phyloP scores from a whole-genome alignment of 176 grass and related monocot genomes.

The Rhynchospora tenuis region DNA sequence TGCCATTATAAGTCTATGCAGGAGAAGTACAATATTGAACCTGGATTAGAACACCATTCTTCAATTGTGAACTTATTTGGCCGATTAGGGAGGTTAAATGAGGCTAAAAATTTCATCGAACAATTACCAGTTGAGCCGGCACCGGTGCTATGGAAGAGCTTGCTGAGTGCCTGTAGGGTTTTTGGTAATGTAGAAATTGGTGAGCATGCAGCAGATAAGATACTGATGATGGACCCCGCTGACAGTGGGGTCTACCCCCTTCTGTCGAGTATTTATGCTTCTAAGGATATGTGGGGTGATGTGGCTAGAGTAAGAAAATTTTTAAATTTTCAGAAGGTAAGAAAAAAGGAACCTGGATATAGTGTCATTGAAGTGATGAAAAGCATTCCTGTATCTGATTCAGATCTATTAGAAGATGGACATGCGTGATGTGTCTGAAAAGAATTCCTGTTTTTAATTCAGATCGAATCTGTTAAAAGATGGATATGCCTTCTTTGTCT shows the following conservation, averaged over 20 bases:
- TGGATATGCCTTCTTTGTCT: slow-evolving; percentile 25
- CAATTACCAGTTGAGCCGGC: slow-evolving; percentile 60
- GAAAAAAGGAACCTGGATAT: slow-evolving; percentile 54
- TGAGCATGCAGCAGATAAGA: slow-evolving; percentile 55
- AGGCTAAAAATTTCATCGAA: slow-evolving; percentile 59
- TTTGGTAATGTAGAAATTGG: slow-evolving; percentile 66
- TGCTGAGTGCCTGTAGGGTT: slow-evolving; percentile 57
- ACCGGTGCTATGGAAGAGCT: slow-evolving; percentile 60
- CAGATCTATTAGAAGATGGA: slow-evolving; percentile 47
- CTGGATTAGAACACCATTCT: slow-evolving; percentile 67
- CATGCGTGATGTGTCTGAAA: slow-evolving; percentile 12
- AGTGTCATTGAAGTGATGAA: slow-evolving; percentile 62
- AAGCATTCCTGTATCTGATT: slow-evolving; percentile 46
- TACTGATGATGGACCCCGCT: slow-evolving; percentile 43
- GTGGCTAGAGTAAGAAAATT: slow-evolving; percentile 47
- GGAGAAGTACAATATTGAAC: slow-evolving; percentile 45
- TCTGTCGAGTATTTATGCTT: slow-evolving; percentile 77
- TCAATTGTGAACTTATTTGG: slow-evolving; percentile 68
- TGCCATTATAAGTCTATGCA: slow-evolving; percentile 57
- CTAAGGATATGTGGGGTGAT: slow-evolving; percentile 68
- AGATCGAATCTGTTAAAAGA: slow-evolving; percentile 41
- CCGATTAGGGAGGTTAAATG: slow-evolving; percentile 52
- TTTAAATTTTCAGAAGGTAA: slow-evolving; percentile 33
- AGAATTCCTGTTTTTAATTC: slow-evolving; percentile 43
- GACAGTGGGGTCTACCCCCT: slow-evolving; percentile 57